Base-by-base conservation (phyloP, 2,329 filamentous ascomycete species). In the Aureobasidium mangrovei region DNA sequence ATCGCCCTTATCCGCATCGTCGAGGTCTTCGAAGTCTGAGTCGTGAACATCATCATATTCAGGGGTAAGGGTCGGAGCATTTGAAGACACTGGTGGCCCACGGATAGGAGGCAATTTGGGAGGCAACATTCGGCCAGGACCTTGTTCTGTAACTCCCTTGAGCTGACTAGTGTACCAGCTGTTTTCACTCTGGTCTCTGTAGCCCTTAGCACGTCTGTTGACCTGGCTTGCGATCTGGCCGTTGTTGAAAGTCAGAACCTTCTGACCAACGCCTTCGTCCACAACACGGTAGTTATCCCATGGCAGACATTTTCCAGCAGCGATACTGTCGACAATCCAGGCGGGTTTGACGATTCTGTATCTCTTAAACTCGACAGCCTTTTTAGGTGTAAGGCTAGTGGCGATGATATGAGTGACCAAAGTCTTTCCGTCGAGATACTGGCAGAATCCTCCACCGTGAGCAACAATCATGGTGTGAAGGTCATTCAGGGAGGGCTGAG, bases 361-460 rank as follows among this genome's bases (percentile, higher is more conserved):
- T 60, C 81, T 83, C 53, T 77, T 80, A 65, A 95, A 96, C 60
- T 98, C 93, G 53, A 91, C 81, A 29, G 83, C 83, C 70, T 98
- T 98, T 72, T 96, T 97, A 0, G 89, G 91, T 0, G 93, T 93
- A 26, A 98, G 74, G 52, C 82, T 85, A 51, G 89, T 91, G 3
- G 91, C 91, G 62, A 98, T 90, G 61, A 98, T 95, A 67, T 98
- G 91, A 0, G 94, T 98, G 0, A 90, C 91, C 67, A 86, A 85
- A 0, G 91, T 97, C 73, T 98, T 98, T 36, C 84, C 86, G 68
- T 96, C 91, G 8, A 98, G 75, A 64, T 97, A 97, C 68, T 98
- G 93, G 58, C 96, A 78, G 62, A 95, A 97, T 0, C 86, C 88
- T 32, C 91, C 94, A n/a, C 93, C 93, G 79, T 97, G 84, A 62